Percentiles rank a stretch among this genome's conserved stretches.
Evolutionary conservation across 345 rosid genomes (phyloP).

Genomic region (Lepidium didymum): DNA sequence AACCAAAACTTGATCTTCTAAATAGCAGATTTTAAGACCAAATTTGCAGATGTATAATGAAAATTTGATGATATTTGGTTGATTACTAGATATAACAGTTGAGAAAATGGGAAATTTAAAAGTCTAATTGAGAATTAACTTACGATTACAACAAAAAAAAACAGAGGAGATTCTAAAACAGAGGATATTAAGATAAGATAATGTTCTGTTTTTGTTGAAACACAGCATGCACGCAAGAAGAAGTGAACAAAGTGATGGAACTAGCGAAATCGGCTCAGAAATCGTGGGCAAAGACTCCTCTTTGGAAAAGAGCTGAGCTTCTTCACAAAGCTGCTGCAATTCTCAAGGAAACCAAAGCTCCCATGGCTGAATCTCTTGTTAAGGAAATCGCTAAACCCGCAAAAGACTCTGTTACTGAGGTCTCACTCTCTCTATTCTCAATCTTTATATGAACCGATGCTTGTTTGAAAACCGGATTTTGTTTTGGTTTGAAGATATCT

Average conservation of each 20-base stretch:
- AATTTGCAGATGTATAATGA: neutral
- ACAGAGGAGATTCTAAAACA: constrained; percentile 1
- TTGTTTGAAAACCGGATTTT: neutral
- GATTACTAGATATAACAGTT: neutral
- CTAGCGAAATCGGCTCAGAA: constrained; percentile 76
- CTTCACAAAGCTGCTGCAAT: constrained; percentile 95
- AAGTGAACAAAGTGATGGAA: constrained; percentile 90
- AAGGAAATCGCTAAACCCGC: constrained; percentile 99
- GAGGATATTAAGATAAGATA: neutral
- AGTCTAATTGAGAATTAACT: neutral
- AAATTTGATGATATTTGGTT: neutral
- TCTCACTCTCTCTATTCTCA: neutral
- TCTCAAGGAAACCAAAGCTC: constrained; percentile 74
- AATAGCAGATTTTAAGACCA: neutral
- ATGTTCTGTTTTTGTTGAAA: constrained; percentile 4
- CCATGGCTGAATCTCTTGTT: constrained; percentile 84
- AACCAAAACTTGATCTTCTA: neutral
- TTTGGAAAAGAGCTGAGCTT: constrained; percentile 97
- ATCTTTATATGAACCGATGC: neutral
- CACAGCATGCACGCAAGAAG: constrained; percentile 92
- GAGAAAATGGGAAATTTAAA: neutral
- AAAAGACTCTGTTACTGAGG: constrained; percentile 91
- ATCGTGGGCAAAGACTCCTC: constrained; percentile 91
- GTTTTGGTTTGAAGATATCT: neutral
- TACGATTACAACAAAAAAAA: neutral